Evolutionary conservation across 2,329 filamentous ascomycete genomes (phyloP).

Genomic region (Nigrospora osmanthi): DNA sequence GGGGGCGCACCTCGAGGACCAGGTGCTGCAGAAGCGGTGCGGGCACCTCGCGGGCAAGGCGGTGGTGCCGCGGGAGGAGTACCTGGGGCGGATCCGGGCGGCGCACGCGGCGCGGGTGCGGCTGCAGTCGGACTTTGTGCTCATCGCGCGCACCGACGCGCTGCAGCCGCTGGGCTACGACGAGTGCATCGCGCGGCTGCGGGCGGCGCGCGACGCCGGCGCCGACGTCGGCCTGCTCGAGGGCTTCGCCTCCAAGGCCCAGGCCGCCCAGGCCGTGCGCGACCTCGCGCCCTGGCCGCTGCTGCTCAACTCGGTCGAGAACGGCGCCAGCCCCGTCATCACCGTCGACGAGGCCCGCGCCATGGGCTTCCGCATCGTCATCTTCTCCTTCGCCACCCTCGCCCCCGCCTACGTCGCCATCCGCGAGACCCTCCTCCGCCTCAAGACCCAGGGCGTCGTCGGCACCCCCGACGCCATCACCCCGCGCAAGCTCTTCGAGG

Average conservation of each 20-base stretch:
- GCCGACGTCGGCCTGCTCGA: conserved; percentile 56
- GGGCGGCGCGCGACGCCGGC: conserved; percentile 41
- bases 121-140: conserved; percentile 47
- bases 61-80: conserved; percentile 43
- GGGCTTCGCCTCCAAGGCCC: conserved; percentile 42
- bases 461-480: conserved; percentile 19
- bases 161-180: conserved; percentile 49
- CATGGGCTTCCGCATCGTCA: conserved; percentile 51
- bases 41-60: conserved; percentile 57
- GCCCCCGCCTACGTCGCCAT: conserved; percentile 38
- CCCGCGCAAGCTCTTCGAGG: conserved; percentile 20
- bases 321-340: conserved; percentile 46
- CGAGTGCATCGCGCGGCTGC: conserved; percentile 42
- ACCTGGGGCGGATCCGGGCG: conserved; percentile 47
- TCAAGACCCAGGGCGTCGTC: conserved; percentile 26
- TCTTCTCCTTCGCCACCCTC: conserved; percentile 44
- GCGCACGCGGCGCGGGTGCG: conserved; percentile 40
- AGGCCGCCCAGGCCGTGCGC: conserved; percentile 36
- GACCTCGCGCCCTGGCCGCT: conserved; percentile 41
- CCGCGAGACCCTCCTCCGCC: conserved; percentile 22
- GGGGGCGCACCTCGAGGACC: conserved; percentile 23
- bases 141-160: conserved; percentile 59
- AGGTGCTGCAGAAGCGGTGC: conserved; percentile 53
- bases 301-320: conserved; percentile 50
- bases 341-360: conserved; percentile 42